Conservation (phyloP, 208 protist species). For the Acanthamoeba rhysodes region DNA sequence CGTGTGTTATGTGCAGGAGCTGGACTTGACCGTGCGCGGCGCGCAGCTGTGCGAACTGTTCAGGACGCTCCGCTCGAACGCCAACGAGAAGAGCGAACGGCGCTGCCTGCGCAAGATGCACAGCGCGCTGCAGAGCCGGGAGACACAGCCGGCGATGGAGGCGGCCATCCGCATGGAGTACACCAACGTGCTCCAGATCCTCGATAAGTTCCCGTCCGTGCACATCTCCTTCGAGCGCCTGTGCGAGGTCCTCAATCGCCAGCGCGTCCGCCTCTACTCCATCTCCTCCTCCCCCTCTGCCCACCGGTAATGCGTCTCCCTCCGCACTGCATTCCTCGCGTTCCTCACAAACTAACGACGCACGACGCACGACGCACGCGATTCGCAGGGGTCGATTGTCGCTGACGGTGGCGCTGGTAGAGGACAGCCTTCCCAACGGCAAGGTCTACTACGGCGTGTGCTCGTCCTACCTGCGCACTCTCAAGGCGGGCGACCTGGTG, state of each 20-base stretch:
- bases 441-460: conserved; percentile 10
- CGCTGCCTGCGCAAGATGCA: conserved; percentile 36
- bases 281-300: conserved; percentile 3
- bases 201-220: conserved; percentile 37
- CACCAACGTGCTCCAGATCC: conserved; percentile 8
- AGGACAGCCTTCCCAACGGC: background rate
- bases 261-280: conserved; percentile 30
- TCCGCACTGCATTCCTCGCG: background rate
- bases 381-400: background rate
- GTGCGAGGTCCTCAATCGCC: conserved; percentile 29
- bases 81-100: conserved; percentile 13
- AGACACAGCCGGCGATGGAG: conserved; percentile 7
- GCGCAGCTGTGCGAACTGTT: conserved; percentile 1
- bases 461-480: background rate
- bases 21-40: conserved; percentile 24
- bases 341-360: background rate
- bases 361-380: background rate
- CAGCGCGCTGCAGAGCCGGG: conserved; percentile 14
- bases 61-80: background rate
- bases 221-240: background rate
- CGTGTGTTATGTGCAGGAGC: too few relatives aligned
- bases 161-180: conserved; percentile 1
- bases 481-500: background rate
- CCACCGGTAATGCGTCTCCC: background rate
- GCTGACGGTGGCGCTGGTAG: conserved; percentile 9